phyloP scores from a whole-genome alignment of 352 stramenopile genomes.

The Phytopythium litorale region DNA sequence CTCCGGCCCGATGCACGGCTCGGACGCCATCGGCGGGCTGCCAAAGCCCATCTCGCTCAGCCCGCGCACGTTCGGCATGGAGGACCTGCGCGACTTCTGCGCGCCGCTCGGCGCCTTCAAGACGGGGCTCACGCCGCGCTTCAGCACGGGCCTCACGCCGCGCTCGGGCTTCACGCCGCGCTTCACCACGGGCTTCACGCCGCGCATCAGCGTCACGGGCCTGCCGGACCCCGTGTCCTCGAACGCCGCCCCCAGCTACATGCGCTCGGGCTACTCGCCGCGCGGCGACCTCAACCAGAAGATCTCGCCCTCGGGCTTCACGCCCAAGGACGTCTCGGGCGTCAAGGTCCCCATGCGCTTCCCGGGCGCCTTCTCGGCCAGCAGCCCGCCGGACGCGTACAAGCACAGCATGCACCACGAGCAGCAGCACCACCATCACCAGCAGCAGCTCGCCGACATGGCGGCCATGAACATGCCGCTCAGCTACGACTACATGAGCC shows the following conservation, averaged over 20 bases:
- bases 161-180: conserved; percentile 80
- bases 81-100: conserved; percentile 82
- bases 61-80: conserved; percentile 79
- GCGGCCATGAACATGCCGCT: conserved; percentile 74
- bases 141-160: conserved; percentile 75
- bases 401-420: conserved; percentile 53
- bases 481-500: conserved; percentile 79
- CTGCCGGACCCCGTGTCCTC: conserved; percentile 35
- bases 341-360: conserved; percentile 78
- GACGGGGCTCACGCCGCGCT: conserved; percentile 76
- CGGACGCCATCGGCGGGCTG: conserved; percentile 27
- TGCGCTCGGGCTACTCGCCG: conserved; percentile 57
- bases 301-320: conserved; percentile 78
- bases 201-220: conserved; percentile 55
- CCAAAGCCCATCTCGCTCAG: conserved; percentile 76
- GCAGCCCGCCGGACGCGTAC: conserved; percentile 45
- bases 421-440: conserved; percentile 30
- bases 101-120: conserved; percentile 78
- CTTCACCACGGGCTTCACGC: conserved; percentile 77
- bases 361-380: conserved; percentile 45
- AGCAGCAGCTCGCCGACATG: conserved; percentile 50
- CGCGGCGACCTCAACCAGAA: conserved; percentile 54
- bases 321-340: conserved; percentile 67
- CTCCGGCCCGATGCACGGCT: conserved; percentile 30
- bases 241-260: conserved; percentile 37